phyloP scores from a whole-genome alignment of 768 basidiomycete species.

The Russula foetens region DNA sequence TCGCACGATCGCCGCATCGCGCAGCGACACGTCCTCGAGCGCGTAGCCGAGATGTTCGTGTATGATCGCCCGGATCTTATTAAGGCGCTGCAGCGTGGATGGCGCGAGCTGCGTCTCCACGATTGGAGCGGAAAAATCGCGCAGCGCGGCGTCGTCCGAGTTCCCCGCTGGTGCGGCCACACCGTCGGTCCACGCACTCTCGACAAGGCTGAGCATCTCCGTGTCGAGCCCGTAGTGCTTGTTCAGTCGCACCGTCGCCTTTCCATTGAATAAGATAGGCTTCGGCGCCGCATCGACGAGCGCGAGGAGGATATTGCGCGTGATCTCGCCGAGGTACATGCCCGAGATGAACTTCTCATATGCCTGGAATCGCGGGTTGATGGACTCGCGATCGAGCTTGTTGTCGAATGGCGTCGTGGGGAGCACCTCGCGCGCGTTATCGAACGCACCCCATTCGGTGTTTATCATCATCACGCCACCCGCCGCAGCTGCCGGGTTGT shows the following conservation, averaged over 20 bases:
- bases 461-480: conserved; percentile 90
- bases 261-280: conserved; percentile 73
- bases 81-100: conserved; percentile 32
- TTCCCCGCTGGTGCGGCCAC: conserved; percentile 7
- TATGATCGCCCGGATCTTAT: conserved; percentile 52
- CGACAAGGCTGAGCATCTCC: conserved; percentile 80
- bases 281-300: conserved; percentile 70
- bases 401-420: conserved; percentile 89
- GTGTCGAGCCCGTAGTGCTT: conserved; percentile 93
- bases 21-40: conserved; percentile 40
- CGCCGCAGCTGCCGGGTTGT: conserved; percentile 46
- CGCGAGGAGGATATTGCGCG: conserved; percentile 75
- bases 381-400: conserved; percentile 84
- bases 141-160: not conserved
- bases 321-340: conserved; percentile 97
- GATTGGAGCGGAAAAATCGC: conserved; percentile 15
- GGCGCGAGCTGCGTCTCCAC: conserved; percentile 8
- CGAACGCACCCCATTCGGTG: conserved; percentile 97
- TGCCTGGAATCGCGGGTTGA: conserved; percentile 88
- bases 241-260: conserved; percentile 65
- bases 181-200: conserved; percentile 60
- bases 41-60: conserved; percentile 53
- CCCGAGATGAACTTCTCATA: conserved; percentile 99
- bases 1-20: conserved; percentile 58
- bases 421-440: conserved; percentile 82